phyloP scores from a whole-genome alignment of 2,329 filamentous ascomycete species.

The Lasiodiplodia gonubiensis region DNA sequence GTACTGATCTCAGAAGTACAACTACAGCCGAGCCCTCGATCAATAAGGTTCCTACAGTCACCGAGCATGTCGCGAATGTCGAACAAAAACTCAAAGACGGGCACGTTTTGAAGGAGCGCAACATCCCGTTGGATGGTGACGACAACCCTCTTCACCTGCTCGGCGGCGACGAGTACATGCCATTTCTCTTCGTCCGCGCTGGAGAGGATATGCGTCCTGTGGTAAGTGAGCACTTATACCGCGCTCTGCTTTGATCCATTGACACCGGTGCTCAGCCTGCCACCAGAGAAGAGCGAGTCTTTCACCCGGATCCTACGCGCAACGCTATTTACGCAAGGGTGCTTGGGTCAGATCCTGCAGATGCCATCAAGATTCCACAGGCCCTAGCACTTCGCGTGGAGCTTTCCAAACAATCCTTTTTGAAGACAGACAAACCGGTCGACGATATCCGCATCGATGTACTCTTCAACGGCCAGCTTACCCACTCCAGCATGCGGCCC shows the following conservation, averaged over 20 bases:
- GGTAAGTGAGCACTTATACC: neutral
- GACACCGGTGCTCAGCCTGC: slow-evolving; percentile 1
- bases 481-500: slow-evolving; percentile 40
- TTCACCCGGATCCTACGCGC: slow-evolving; percentile 7
- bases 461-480: slow-evolving; percentile 54
- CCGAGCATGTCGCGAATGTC: slow-evolving; percentile 28
- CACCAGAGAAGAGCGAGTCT: neutral
- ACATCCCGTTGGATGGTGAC: slow-evolving; percentile 38
- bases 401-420: slow-evolving; percentile 38
- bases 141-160: slow-evolving; percentile 37
- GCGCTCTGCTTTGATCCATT: neutral
- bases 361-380: slow-evolving; percentile 29
- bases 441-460: slow-evolving; percentile 55
- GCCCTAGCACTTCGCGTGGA: slow-evolving; percentile 42
- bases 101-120: slow-evolving; percentile 36
- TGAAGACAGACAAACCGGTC: slow-evolving; percentile 28
- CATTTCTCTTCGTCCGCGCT: slow-evolving; percentile 42
- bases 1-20: slow-evolving; percentile 37
- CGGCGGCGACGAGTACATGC: slow-evolving; percentile 31
- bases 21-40: slow-evolving; percentile 36
- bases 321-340: slow-evolving; percentile 10
- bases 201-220: slow-evolving; percentile 30
- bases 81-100: slow-evolving; percentile 29
- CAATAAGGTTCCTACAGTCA: slow-evolving; percentile 33
- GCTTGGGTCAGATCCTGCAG: neutral